Evolutionary conservation across 2,329 filamentous ascomycete genomes (phyloP), one percentile per base, ranked within the genome.

Genomic region (Aspergillus alliaceus): DNA sequence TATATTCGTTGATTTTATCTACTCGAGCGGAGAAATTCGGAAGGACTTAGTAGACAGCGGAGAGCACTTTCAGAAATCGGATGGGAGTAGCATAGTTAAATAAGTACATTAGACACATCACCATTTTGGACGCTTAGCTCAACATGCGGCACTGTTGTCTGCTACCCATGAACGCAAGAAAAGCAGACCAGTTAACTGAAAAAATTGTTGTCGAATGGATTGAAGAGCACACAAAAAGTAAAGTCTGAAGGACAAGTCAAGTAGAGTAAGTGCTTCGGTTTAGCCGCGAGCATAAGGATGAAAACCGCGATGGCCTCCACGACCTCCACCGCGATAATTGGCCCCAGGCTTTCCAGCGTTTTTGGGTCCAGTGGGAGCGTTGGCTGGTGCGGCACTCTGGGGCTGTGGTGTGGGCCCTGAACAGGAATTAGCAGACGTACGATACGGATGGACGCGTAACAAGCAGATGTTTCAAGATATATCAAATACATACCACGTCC

Each of bases 321-420:
- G 82, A 18, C 93, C 91, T 51, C 93, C 93, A 53, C 95, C 93
- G 39, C 93, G 88, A 74, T 97, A 98, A 77, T 96, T 96, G 1
- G 91, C 91, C 15, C 93, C 92, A 1, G 93, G 91, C 70, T 89
- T 90, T 25, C 93, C 93, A 1, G 93, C 91, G 69, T 98, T 99
- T 82, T 96, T 96, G 4, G 95, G 95, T 0, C 95, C 95, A 0
- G 95, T 99, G 0, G 95, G 95, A 6, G 95, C 91, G 70, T 91
- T 91, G 5, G 90, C 88, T 20, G 91, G 91, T 14, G 87, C 85
- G 7, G 79, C 75, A 56, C 77, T 76, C 52, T 77, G 76, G 18
- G 77, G 76, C 53, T 78, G 76, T 6, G 76, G 72, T n/a, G 76
- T 77, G 51, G 72, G 63, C 51, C 73, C 71, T 66, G 65, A 56